Conservation (phyloP, 2,329 filamentous ascomycete species). For the Neophaeococcomyces mojaviensis region DNA sequence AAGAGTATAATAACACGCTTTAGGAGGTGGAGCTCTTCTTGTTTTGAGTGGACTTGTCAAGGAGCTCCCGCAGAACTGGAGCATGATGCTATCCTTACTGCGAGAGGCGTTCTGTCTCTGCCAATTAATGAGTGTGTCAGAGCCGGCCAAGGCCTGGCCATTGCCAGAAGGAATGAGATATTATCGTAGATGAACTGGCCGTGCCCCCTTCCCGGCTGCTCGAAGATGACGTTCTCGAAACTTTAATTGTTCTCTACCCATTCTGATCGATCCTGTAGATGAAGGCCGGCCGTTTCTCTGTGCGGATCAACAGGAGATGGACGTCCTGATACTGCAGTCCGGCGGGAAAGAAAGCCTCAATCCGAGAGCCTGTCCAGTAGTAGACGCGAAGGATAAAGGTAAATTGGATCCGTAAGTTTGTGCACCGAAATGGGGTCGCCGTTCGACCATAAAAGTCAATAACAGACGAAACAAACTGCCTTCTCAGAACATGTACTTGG, state of each 20-base stretch:
- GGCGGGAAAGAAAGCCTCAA: conserved; percentile 15
- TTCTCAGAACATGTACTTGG: too few relatives aligned
- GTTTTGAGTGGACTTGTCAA: conserved; percentile 8
- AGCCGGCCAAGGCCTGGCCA: conserved; percentile 12
- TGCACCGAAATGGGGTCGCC: conserved; percentile 16
- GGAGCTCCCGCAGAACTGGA: conserved; percentile 6
- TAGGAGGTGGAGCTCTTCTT: too few relatives aligned
- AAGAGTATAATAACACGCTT: too few relatives aligned
- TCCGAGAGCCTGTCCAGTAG: conserved; percentile 16
- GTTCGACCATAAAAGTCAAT: conserved; percentile 12
- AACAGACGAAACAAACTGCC: conserved; percentile 10
- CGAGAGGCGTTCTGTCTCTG: conserved; percentile 8
- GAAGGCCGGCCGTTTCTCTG: conserved; percentile 8
- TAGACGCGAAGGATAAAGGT: conserved; percentile 15
- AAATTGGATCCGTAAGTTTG: conserved; percentile 11
- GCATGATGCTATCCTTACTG: conserved; percentile 4
- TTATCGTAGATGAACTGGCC: conserved; percentile 12
- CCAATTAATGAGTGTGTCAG: conserved; percentile 11
- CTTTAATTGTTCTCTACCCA: too few relatives aligned
- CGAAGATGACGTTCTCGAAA: conserved; percentile 6
- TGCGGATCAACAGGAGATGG: conserved; percentile 10
- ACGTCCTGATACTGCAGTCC: conserved; percentile 13
- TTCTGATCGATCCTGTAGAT: conserved; percentile 15
- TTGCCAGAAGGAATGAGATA: conserved; percentile 8
- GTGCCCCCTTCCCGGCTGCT: conserved; percentile 1